Base-by-base conservation (phyloP, 2,329 filamentous ascomycete species). In the Trichoderma aggressivum region DNA sequence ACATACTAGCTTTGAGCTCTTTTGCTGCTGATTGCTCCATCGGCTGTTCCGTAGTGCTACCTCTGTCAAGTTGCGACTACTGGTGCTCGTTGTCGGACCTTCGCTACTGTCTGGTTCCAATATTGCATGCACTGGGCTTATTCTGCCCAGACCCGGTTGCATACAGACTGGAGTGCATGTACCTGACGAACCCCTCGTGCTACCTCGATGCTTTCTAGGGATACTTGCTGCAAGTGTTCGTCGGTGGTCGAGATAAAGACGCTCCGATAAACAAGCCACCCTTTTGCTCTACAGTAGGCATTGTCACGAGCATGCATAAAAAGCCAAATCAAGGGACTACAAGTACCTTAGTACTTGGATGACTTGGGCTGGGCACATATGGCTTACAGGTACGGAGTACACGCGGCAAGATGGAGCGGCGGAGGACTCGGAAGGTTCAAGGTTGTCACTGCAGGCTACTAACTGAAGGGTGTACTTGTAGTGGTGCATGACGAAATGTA, bases 401-500 rank as follows among this genome's bases (percentile, higher is more conserved):
- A 12, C 58, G 24, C 53, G 32, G 55, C 53, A n/a, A 59, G 39
- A 64, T 70, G 61, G 62, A 67, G 53, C 70, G 14, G 70, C 63
- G 70, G 70, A 47, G 62, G 18, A 50, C 53, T 64, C 60, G 68
- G 60, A 71, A 58, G 47, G 43, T 50, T 53, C 47, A 53, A 53
- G 47, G 24, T 39, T 60, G 56, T 55, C 30, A 67, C 39, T 32
- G 55, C 65, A 39, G 47, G 62, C 63, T 56, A 67, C 11, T n/a
- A n/a, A n/a, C n/a, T 21, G 56, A 55, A 75, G 75, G 78, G 76
- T 76, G 77, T 80, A 81, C 79, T 77, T 81, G 70, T 66, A 73
- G 74, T 71, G 75, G 73, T 72, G 76, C 78, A 81, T 81, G 77
- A 80, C 77, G 74, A 74, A 64, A 76, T 76, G 80, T 81, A 81